phyloP scores from a whole-genome alignment of 2,329 filamentous ascomycete genomes.

The Penicillium freii region DNA sequence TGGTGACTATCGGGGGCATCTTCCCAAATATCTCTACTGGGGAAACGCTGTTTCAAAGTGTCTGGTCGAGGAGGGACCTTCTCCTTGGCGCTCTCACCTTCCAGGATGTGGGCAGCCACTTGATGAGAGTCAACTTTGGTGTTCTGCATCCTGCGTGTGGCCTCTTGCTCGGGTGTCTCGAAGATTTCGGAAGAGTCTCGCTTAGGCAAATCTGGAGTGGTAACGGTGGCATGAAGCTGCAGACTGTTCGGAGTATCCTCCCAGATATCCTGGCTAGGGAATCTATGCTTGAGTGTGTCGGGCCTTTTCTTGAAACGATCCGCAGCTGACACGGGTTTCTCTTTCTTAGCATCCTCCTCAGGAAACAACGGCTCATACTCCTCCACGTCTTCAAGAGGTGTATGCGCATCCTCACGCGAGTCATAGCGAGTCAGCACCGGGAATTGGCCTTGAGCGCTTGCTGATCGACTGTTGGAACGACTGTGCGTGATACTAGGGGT shows the following conservation, averaged over 20 bases:
- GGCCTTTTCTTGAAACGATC: slow-evolving; percentile 57
- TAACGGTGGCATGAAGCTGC: slow-evolving; percentile 74
- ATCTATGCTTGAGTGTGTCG: slow-evolving; percentile 62
- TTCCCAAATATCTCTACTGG: slow-evolving; percentile 92
- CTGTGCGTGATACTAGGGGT: slow-evolving; percentile 59
- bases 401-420: slow-evolving; percentile 56
- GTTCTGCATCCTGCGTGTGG: slow-evolving; percentile 41
- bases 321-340: slow-evolving; percentile 51
- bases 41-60: slow-evolving; percentile 67
- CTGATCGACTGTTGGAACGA: slow-evolving; percentile 63
- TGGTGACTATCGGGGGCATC: slow-evolving; percentile 81
- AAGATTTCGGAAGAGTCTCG: slow-evolving; percentile 42
- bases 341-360: slow-evolving; percentile 65
- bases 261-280: slow-evolving; percentile 96
- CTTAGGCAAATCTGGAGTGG: slow-evolving; percentile 67
- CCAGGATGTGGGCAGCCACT: slow-evolving; percentile 35
- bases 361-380: slow-evolving; percentile 96
- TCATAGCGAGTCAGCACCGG: slow-evolving; percentile 54
- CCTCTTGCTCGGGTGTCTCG: slow-evolving; percentile 51
- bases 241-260: slow-evolving; percentile 89
- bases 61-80: slow-evolving; percentile 48
- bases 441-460: slow-evolving; percentile 60
- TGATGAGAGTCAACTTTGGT: slow-evolving; percentile 40
- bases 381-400: slow-evolving; percentile 79
- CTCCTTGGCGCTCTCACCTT: slow-evolving; percentile 26